Conservation (phyloP, 2,329 filamentous ascomycete genomes). For the Gnomoniopsis sp. region DNA sequence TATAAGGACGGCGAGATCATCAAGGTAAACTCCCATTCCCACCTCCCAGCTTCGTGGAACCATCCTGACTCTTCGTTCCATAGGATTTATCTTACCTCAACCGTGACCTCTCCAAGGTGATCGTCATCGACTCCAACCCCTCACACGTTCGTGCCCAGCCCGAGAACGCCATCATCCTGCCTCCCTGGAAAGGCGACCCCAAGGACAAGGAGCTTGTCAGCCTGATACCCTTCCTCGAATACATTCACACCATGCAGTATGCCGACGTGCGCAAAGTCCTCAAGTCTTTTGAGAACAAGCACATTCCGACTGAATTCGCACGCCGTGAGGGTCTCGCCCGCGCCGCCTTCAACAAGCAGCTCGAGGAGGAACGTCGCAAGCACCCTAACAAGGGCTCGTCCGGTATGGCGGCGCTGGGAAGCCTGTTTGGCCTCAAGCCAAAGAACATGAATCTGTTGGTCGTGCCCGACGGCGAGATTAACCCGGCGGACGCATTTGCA, state of each 20-base stretch:
- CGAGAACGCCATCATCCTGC: slow-evolving; percentile 91
- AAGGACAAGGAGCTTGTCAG: slow-evolving; percentile 83
- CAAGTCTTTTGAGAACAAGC: slow-evolving; percentile 82
- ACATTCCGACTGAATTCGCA: slow-evolving; percentile 88
- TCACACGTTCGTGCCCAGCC: slow-evolving; percentile 83
- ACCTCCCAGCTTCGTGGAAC: not conserved
- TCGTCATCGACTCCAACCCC: slow-evolving; percentile 85
- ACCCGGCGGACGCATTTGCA: slow-evolving; percentile 71
- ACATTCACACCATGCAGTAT: slow-evolving; percentile 90
- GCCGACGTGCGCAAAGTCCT: slow-evolving; percentile 82
- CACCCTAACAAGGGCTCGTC: slow-evolving; percentile 46
- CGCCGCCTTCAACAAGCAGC: slow-evolving; percentile 76
- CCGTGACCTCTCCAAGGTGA: slow-evolving; percentile 90
- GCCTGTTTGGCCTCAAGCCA: slow-evolving; percentile 74
- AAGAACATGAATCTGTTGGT: slow-evolving; percentile 61
- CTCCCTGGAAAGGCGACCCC: slow-evolving; percentile 82
- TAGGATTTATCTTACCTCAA: slow-evolving; percentile 98
- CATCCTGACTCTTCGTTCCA: slow-evolving; percentile 18
- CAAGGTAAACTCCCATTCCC: slow-evolving; percentile 71
- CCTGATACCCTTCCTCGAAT: slow-evolving; percentile 95
- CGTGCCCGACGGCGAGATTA: slow-evolving; percentile 62
- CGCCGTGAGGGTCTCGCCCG: slow-evolving; percentile 82
- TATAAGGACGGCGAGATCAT: slow-evolving; percentile 95
- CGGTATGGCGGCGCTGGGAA: slow-evolving; percentile 66
- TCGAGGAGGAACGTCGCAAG: slow-evolving; percentile 66